Evolutionary conservation across 139 green algal species (phyloP), one percentile per base, ranked within the genome.

Genomic region (Pedinophyceae sp.): DNA sequence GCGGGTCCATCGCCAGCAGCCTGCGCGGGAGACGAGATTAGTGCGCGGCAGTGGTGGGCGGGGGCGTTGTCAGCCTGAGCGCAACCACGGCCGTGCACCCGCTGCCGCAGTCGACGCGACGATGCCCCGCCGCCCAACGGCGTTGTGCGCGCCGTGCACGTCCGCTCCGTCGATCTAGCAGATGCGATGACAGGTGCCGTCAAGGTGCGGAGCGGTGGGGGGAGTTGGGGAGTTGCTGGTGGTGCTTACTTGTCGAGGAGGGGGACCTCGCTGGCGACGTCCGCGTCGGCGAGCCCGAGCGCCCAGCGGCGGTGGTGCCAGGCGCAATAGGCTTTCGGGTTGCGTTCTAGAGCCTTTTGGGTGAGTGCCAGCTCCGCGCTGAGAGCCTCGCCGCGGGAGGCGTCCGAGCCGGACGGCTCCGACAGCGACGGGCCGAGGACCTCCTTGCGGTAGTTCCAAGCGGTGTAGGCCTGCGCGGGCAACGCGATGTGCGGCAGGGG

Each of bases 281-380:
- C 43, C 80, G 60, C 27, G 69, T 48, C 13, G 55, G 29, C 25
- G n/a, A n/a, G n/a, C n/a, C n/a, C n/a, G n/a, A 93, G 68, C 13
- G 84, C 50, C 88, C 87, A 97, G 58, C 80, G 78, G 45, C 89
- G 72, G 68, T 97, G 89, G 69, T 96, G 76, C 88, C 89, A 97
- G 3, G 83, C 68, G 20, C 76, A 67, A 56, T 97, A 97, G 0
- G 79, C 85, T 64, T 97, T 97, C 27, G 82, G 84, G 70, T 97
- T 95, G 24, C 72, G 73, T 57, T 5, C 51, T 22, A 2, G 6
- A 1, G 60, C 65, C 20, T 22, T 23, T 41, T 73, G 30, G 0
- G 70, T 89, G 27, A 89, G 52, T 6, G 66, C 55, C 34, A 89
- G 69, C 65, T 93, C 82, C 1, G 24, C 60, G 0, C 67, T 53